Conservation (phyloP, 2,329 filamentous ascomycete genomes). For the Botrytis porri region DNA sequence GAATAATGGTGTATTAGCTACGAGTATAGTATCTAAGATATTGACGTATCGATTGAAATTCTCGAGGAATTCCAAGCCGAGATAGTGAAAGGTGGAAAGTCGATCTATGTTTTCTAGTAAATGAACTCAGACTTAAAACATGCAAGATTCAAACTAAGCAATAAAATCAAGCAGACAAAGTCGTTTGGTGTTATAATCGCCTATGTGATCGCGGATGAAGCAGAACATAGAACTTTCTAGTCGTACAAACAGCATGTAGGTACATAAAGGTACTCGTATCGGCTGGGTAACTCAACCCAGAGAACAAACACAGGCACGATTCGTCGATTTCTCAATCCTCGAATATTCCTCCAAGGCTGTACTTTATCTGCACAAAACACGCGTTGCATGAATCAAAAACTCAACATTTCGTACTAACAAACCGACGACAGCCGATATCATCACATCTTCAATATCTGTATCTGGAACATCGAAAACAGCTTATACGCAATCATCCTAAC, state of each 20-base stretch:
- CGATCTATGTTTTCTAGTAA: neutral
- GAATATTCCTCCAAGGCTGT: neutral
- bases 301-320: neutral
- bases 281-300: neutral
- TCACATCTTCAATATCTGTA: slow-evolving; percentile 1
- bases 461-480: no score
- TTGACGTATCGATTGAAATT: neutral
- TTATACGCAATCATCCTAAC: no score
- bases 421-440: neutral
- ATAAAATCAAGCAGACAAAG: neutral
- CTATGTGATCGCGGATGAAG: neutral
- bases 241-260: neutral
- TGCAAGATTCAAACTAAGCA: neutral
- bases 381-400: neutral
- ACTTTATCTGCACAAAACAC: neutral
- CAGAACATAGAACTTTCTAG: neutral
- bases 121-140: neutral
- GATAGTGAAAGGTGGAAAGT: neutral
- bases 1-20: neutral
- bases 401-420: neutral
- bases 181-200: neutral
- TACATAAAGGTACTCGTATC: neutral
- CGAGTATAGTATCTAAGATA: neutral
- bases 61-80: neutral
- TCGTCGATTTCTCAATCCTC: neutral